phyloP scores from a whole-genome alignment of 768 basidiomycete genomes.

The Tephrocybe rancida region DNA sequence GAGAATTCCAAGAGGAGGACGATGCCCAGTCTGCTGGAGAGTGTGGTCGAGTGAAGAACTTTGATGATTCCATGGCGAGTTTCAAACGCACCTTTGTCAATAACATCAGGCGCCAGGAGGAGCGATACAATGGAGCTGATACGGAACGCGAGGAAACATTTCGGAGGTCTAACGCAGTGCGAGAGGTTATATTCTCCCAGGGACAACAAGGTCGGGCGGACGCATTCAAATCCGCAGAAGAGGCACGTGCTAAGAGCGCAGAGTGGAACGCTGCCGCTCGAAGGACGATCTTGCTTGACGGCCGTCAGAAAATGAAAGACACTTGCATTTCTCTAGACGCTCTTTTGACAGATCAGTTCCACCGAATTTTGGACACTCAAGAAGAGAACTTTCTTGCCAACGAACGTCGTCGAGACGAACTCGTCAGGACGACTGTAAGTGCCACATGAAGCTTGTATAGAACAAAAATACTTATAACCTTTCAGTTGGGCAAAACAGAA shows the following conservation, averaged over 20 bases:
- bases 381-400: slow-evolving; percentile 1
- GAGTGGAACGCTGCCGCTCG: slow-evolving; percentile 4
- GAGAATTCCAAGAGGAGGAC: neutral
- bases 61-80: neutral
- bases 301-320: neutral
- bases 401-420: slow-evolving; percentile 3
- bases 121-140: neutral
- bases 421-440: neutral
- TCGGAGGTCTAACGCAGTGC: neutral
- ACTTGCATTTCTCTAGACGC: neutral
- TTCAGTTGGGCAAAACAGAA: too few relatives aligned
- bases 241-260: neutral
- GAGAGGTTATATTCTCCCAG: slow-evolving; percentile 2
- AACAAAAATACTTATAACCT: too few relatives aligned
- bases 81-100: neutral
- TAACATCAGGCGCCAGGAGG: neutral
- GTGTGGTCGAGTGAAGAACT: neutral
- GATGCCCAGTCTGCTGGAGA: neutral
- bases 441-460: neutral
- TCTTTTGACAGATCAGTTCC: slow-evolving; percentile 1
- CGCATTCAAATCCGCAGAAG: neutral
- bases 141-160: neutral
- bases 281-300: neutral
- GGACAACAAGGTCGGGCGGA: neutral
- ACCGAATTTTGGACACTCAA: neutral